Evolutionary conservation across 805 yeast genomes (phyloP), one percentile per base, ranked within the genome.

Genomic region (Saturnispora bothae): DNA sequence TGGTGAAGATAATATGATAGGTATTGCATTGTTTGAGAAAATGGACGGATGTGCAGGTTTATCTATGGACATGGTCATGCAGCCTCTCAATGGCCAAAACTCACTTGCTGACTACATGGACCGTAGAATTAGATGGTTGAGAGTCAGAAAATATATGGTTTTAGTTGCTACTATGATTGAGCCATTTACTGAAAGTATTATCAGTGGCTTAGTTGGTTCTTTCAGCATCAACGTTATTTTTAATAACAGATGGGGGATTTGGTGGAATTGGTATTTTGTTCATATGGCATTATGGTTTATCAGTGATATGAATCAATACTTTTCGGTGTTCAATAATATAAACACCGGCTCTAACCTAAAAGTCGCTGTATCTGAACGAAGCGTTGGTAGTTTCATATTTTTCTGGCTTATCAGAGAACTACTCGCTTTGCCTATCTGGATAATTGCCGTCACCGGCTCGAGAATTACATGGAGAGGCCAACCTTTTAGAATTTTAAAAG

Each of bases 1-100:
- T 51, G 95, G 95, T 5, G 96, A 85, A 54, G 96, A 85, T 56
- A 85, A 85, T 56, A 82, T 84, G 94, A 85, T 85, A 44, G 94
- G 83, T 4, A 84, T 83, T 34, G 83, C 85, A 1, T 53, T 85
- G 14, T 85, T 95, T 95, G 74, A 75, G 35, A 65, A 67, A 25
- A 77, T 82, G 18, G 39, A 50, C 18, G 80, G 83, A 2, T 63
- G 86, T 46, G 83, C 94, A 0, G 86, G 80, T 0, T 65, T 84
- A 66, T 78, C 89, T 1, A 75, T 81, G 1, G 95, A 85, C 53
- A 69, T 75, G 33, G 95, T 77, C 1, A 59, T 83, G 4, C 96
- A 85, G 53, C 95, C 95, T 0, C 57, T 75, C 17, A 59, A 57
- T 21, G 66, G 66, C 21, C 63, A 59, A 21, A 64, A 51, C 45